Evolutionary conservation across 2,329 filamentous ascomycete genomes (phyloP), one percentile per base, ranked within the genome.

Genomic region (Periconia sp.): DNA sequence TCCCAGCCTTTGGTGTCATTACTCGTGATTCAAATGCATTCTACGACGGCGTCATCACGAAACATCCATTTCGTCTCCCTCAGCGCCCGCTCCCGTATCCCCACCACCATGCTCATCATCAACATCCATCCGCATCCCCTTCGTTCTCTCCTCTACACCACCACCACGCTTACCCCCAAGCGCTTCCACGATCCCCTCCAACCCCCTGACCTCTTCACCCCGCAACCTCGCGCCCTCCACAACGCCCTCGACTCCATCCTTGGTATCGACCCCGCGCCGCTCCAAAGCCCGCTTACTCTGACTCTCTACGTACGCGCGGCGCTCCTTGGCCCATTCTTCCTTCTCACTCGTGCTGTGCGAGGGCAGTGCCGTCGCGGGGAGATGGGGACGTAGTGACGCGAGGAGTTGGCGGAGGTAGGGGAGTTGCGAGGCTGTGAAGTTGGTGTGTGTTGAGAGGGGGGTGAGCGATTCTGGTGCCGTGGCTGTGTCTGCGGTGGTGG

Each of bases 371-470:
- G 57, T 79, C 73, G 45, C 76, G 30, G 65, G 61, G 27, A 95
- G 76, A 54, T 87, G 85, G 0, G 89, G 85, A 56, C 86, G 79
- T 35, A 96, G 77, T 13, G 83, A 81, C 10, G 84, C 79, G 46
- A 96, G 78, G 8, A 95, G 79, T 8, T 85, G 78, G 54, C 90
- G 86, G 44, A 99, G 79, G 0, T 91, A 85, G 27, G 91, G 90
- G 18, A 97, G 79, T 70, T 97, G 93, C 2, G 88, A 89, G 18
- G 95, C 81, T 0, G 90, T 86, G 71, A 97, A 96, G 15, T 85
- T 82, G 0, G 89, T 84, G 17, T 89, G 90, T 3, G 89, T 91
- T 11, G 83, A 82, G 27, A 92, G 79, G 11, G 88, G 64, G 18
- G 59, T 52, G n/a, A 42, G 83, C 5, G 78, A 77, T 50, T 62